Base-by-base conservation (phyloP, 2,329 filamentous ascomycete species). In the Sporothrix pallida region DNA sequence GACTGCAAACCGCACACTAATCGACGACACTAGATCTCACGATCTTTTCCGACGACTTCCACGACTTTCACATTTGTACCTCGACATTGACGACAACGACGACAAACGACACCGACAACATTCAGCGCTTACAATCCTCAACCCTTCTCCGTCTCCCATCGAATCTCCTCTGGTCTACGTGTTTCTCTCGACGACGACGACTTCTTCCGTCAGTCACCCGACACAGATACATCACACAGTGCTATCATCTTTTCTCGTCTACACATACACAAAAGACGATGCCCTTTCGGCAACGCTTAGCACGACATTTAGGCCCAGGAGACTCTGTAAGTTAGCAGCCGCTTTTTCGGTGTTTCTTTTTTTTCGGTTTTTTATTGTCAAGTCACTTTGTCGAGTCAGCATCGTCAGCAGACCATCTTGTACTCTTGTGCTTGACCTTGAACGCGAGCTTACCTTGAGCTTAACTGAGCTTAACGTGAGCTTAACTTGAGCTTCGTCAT, bases 211-310 rank as follows among this genome's bases (percentile, higher is more conserved):
- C 31, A 37, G 31, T 37, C 31, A 37, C 3, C 31, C 31, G 37
- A 42, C 58, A 62, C 13, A 23, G 5, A 31, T 31, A 15, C 20
- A 17, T 15, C 13, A 37, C 62, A 46, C 17, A 9, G 37, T 46
- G 31, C 37, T 65, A 9, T 68, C 7, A 20, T 20, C 44, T 7
- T 8, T 62, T 10, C 13, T 15, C 10, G n/a, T 12, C 52, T 56
- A 23, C 52, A 48, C 17, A 4, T 42, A 6, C n/a, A 12, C 26
- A 37, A 13, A 69, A 44, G n/a, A 70, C 68, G 9, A 72, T 69
- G 62, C 71, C 71, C 10, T 67, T 72, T 63, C 71, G 71, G 3
- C 60, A 72, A 50, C 71, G 71, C 10, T 63, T 72, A 20, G 70
- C 70, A 31, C 71, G 71, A 12, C 71, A 72, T 58, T 20, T 72